phyloP scores from a whole-genome alignment of 257 asterid species.

The Datura wrightii region DNA sequence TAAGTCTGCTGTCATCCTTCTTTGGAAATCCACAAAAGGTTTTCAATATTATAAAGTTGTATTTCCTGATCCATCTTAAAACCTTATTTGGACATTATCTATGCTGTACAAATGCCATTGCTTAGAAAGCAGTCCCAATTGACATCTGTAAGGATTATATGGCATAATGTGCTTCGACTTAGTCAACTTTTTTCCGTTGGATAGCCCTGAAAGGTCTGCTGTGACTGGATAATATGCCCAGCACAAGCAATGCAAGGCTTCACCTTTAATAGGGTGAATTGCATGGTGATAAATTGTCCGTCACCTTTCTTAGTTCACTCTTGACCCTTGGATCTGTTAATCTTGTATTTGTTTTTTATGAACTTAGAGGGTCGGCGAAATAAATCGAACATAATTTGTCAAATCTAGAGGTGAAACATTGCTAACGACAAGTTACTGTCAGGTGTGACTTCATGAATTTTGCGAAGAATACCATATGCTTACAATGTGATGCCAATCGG shows the following conservation, averaged over 20 bases:
- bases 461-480: slow-evolving; percentile 89
- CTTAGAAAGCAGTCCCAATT: background rate
- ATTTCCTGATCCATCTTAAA: slow-evolving; percentile 23
- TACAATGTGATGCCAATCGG: slow-evolving; percentile 96
- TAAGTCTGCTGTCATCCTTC: slow-evolving; percentile 24
- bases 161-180: background rate
- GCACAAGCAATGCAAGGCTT: slow-evolving; percentile 15
- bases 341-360: slow-evolving; percentile 20
- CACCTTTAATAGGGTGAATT: background rate
- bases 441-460: slow-evolving; percentile 98
- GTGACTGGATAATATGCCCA: background rate
- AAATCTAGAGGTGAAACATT: background rate
- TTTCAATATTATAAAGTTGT: background rate
- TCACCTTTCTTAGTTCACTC: background rate
- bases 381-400: background rate
- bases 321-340: background rate
- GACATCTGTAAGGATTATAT: background rate
- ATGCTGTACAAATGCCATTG: background rate
- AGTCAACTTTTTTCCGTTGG: background rate
- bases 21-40: slow-evolving; percentile 26
- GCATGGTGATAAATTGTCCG: background rate
- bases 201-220: slow-evolving; percentile 22
- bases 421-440: slow-evolving; percentile 35
- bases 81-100: background rate
- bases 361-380: background rate